Evolutionary conservation across 192 early-diverging fungal genomes (phyloP).

Genomic region (Coemansia sp.): DNA sequence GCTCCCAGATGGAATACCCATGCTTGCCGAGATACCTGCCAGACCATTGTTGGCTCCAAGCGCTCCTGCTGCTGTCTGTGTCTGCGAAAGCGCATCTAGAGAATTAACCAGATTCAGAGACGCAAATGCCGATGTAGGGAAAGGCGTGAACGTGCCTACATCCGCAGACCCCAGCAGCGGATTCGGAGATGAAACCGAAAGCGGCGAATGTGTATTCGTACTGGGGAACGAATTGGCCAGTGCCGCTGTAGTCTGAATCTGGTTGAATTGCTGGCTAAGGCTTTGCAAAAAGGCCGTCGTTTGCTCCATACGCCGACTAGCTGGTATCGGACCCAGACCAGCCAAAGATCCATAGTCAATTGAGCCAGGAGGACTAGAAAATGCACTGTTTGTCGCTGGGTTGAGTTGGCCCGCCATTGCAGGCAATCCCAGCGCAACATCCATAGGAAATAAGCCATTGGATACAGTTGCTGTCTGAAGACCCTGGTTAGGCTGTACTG

Average conservation of each 20-base stretch:
- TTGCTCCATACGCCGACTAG: slow-evolving; percentile 5
- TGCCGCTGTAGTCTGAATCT: slow-evolving; percentile 15
- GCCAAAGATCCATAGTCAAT: slow-evolving; percentile 15
- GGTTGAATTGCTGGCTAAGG: slow-evolving; percentile 29
- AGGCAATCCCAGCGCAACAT: slow-evolving; percentile 46
- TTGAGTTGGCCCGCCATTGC: slow-evolving; percentile 11
- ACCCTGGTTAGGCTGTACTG: slow-evolving; percentile 1
- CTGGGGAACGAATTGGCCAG: slow-evolving; percentile 6
- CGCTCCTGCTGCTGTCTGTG: slow-evolving; percentile 1
- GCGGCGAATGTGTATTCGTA: slow-evolving; percentile 26
- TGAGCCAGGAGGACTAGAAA: slow-evolving; percentile 8
- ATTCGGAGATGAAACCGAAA: slow-evolving; percentile 24
- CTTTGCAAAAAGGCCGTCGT: slow-evolving; percentile 40
- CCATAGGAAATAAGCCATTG: slow-evolving; percentile 40
- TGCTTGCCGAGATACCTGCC: slow-evolving; percentile 13
- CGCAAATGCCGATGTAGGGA: slow-evolving; percentile 45
- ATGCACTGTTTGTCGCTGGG: slow-evolving; percentile 1
- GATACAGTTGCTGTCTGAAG: not conserved
- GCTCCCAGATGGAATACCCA: slow-evolving; percentile 9
- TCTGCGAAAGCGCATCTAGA: slow-evolving; percentile 12
- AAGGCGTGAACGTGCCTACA: slow-evolving; percentile 13
- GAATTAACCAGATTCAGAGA: slow-evolving; percentile 44
- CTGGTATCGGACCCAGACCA: slow-evolving; percentile 3
- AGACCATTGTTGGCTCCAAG: slow-evolving; percentile 1
- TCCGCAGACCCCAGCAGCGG: slow-evolving; percentile 26